Percentiles rank a stretch among this genome's conserved stretches.
Conservation (phyloP, 805 yeast genomes). For the Saccharomycopsis fermentans region DNA sequence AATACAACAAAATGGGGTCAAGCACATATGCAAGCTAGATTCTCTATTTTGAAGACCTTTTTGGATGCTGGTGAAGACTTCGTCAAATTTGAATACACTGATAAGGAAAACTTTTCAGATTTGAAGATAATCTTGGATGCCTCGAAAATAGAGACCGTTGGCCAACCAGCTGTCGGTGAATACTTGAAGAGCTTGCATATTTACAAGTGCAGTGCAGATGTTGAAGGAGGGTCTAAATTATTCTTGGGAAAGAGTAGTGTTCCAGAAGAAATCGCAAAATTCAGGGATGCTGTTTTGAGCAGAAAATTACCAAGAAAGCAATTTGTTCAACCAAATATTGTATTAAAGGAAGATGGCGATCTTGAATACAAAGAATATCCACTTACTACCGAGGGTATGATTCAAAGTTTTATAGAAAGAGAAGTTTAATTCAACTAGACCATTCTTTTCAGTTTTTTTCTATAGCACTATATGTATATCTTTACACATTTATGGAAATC, state of each 20-base stretch:
- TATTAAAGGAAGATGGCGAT: conserved; percentile 24
- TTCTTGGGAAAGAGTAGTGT: conserved; percentile 63
- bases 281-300: conserved; percentile 55
- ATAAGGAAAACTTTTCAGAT: conserved; percentile 43
- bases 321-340: conserved; percentile 73
- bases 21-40: conserved; percentile 91
- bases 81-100: conserved; percentile 40
- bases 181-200: conserved; percentile 66
- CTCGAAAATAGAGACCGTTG: conserved; percentile 53
- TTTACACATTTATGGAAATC: not conserved
- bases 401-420: conserved; percentile 64
- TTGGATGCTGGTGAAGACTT: conserved; percentile 53
- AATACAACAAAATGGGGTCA: conserved; percentile 80
- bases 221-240: conserved; percentile 49
- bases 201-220: conserved; percentile 71
- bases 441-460: not conserved
- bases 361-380: conserved; percentile 54
- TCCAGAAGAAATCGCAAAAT: conserved; percentile 48
- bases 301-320: conserved; percentile 80
- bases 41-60: conserved; percentile 69
- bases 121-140: conserved; percentile 50
- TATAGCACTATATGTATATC: not conserved
- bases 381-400: conserved; percentile 66
- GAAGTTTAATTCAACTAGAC: conserved; percentile 24
- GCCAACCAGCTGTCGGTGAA: conserved; percentile 63